Percentiles rank a stretch among this genome's conserved stretches.
phyloP scores from a whole-genome alignment of 352 stramenopile genomes.

The Pythium brachiatum region DNA sequence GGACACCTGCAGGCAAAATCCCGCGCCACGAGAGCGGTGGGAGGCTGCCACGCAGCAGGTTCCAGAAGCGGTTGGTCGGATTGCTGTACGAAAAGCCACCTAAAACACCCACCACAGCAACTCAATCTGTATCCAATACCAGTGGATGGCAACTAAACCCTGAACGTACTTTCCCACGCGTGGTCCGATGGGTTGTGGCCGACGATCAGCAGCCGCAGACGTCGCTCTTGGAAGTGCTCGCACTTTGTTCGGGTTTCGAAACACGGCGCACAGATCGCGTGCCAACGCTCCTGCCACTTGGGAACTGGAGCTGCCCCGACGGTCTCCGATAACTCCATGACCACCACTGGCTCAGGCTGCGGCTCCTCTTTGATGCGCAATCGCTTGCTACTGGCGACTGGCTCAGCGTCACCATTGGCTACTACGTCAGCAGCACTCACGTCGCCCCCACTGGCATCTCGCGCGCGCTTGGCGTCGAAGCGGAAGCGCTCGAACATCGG shows the following conservation, averaged over 20 bases:
- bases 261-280: slow-evolving; percentile 68
- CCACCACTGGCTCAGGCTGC: slow-evolving; percentile 17
- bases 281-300: slow-evolving; percentile 86
- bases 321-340: not conserved
- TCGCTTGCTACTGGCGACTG: slow-evolving; percentile 1
- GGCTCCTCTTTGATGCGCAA: slow-evolving; percentile 17
- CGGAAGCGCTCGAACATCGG: slow-evolving; percentile 58
- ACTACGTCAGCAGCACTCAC: not conserved
- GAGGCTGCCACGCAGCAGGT: slow-evolving; percentile 68
- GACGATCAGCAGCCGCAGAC: slow-evolving; percentile 80
- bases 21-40: slow-evolving; percentile 52
- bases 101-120: slow-evolving; percentile 8
- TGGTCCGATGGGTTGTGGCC: slow-evolving; percentile 89
- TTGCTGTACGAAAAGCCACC: slow-evolving; percentile 76
- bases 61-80: slow-evolving; percentile 89
- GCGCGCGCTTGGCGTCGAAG: slow-evolving; percentile 51
- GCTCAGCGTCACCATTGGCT: not conserved
- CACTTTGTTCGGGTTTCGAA: slow-evolving; percentile 54
- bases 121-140: not conserved
- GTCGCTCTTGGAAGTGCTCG: slow-evolving; percentile 54
- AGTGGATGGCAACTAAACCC: no score
- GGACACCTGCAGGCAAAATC: slow-evolving; percentile 52
- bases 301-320: not conserved
- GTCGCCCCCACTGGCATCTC: slow-evolving; percentile 9
- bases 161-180: slow-evolving; percentile 78